Evolutionary conservation across 164 flowering plant species (phyloP).

Genomic region (Vitis vinifera): DNA sequence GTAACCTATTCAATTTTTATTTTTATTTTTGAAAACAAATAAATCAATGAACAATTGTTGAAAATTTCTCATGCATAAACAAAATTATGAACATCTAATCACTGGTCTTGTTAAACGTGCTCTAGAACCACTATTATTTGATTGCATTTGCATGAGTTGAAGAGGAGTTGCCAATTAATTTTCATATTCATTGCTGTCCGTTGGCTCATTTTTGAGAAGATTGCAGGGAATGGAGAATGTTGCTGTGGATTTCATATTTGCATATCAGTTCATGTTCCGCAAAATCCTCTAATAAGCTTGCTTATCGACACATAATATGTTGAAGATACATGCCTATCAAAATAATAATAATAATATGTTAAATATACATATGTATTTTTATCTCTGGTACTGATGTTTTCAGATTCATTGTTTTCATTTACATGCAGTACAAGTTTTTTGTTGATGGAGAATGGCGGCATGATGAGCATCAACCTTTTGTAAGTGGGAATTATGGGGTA

Average conservation of each 20-base stretch:
- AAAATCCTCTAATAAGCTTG: not conserved
- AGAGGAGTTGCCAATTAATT: not conserved
- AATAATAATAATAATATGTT: not conserved
- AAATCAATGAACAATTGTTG: no score
- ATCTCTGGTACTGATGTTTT: constrained; percentile 1
- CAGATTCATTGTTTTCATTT: constrained; percentile 1
- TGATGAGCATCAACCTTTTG: constrained; percentile 66
- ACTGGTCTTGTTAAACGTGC: not conserved
- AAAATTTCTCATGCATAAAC: not conserved
- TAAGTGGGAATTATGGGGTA: constrained; percentile 60
- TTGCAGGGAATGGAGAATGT: not conserved
- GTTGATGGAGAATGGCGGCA: constrained; percentile 97
- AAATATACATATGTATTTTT: not conserved
- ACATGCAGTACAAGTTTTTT: constrained; percentile 77
- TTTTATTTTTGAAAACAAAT: no score
- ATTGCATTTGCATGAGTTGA: not conserved
- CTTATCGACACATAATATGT: not conserved
- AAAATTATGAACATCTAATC: not conserved
- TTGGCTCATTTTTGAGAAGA: not conserved
- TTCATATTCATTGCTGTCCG: not conserved
- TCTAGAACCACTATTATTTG: not conserved
- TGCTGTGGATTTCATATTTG: constrained; percentile 1
- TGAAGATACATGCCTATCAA: no score
- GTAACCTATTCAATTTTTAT: no score
- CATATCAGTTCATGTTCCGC: not conserved